These are phyloP conservation scores for Aquilaria sinensis DNA, from an alignment of 345 rosid genomes.

Conservation along the genomic window DNA sequence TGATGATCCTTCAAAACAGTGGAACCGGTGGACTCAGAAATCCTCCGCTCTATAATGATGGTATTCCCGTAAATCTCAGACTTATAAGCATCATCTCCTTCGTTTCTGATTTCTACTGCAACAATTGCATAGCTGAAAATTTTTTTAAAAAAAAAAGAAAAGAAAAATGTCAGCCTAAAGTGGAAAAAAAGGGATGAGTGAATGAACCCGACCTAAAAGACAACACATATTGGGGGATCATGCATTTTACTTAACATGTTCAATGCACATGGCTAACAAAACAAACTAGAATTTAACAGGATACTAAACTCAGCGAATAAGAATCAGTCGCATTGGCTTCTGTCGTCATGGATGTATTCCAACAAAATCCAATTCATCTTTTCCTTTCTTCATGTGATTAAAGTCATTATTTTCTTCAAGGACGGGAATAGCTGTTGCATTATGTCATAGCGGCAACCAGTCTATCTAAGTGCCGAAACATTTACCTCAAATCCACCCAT, in stretches of 20 bases:
- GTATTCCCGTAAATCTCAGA: conserved; percentile 59
- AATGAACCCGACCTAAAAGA: background rate
- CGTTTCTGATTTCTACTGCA: conserved; percentile 69
- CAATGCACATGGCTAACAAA: background rate
- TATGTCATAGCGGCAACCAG: too few species aligned
- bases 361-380: too few species aligned
- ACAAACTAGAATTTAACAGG: background rate
- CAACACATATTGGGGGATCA: background rate
- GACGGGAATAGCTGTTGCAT: too few species aligned
- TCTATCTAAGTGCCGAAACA: too few species aligned
- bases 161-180: background rate
- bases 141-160: background rate
- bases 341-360: too few species aligned
- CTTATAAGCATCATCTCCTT: conserved; percentile 80
- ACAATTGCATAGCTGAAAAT: conserved; percentile 62
- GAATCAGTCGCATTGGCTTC: too few species aligned
- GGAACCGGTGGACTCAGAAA: conserved; percentile 51
- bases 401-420: too few species aligned
- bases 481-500: too few species aligned
- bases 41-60: conserved; percentile 73
- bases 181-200: background rate
- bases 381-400: too few species aligned
- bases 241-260: too few species aligned
- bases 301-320: background rate
- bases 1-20: conserved; percentile 56